Conservation (phyloP, 2,329 filamentous ascomycete species). For the Zopfia rhizophila region DNA sequence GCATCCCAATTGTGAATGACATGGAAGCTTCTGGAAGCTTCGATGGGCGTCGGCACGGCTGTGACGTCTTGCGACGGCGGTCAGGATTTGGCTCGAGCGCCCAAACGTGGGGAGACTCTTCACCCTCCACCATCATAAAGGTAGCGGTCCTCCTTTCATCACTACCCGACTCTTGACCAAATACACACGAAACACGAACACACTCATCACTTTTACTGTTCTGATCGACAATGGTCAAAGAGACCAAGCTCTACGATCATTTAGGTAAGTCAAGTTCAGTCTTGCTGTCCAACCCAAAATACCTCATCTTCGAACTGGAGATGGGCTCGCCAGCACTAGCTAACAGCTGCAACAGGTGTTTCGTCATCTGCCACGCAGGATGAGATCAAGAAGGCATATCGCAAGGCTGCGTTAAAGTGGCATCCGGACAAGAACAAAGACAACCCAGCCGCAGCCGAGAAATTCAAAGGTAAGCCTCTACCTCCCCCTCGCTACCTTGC, state of each 20-base stretch:
- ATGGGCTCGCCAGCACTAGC: no score
- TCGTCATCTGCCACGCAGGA: constrained; percentile 85
- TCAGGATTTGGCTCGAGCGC: constrained; percentile 30
- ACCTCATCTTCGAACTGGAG: background rate
- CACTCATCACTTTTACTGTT: constrained; percentile 10
- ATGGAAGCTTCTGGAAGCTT: constrained; percentile 53
- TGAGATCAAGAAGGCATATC: constrained; percentile 96
- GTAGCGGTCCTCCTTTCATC: constrained; percentile 1
- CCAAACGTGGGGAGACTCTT: constrained; percentile 41
- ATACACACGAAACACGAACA: constrained; percentile 11
- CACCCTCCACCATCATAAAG: constrained; percentile 31
- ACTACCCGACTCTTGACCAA: constrained; percentile 26
- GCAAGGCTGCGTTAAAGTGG: constrained; percentile 88
- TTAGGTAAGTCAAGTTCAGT: constrained; percentile 61
- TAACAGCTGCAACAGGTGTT: constrained; percentile 60
- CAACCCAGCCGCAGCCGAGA: constrained; percentile 84
- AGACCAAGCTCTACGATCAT: constrained; percentile 94
- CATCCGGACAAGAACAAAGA: constrained; percentile 99
- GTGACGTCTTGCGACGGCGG: constrained; percentile 38
- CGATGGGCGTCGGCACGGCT: constrained; percentile 30
- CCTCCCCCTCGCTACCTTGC: constrained; percentile 1
- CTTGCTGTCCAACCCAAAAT: no score
- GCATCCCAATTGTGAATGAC: constrained; percentile 18
- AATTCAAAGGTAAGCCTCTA: constrained; percentile 78
- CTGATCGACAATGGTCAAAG: constrained; percentile 79